Base-by-base conservation (phyloP, 2,329 filamentous ascomycete species). In the Sordariomycetes sp. region DNA sequence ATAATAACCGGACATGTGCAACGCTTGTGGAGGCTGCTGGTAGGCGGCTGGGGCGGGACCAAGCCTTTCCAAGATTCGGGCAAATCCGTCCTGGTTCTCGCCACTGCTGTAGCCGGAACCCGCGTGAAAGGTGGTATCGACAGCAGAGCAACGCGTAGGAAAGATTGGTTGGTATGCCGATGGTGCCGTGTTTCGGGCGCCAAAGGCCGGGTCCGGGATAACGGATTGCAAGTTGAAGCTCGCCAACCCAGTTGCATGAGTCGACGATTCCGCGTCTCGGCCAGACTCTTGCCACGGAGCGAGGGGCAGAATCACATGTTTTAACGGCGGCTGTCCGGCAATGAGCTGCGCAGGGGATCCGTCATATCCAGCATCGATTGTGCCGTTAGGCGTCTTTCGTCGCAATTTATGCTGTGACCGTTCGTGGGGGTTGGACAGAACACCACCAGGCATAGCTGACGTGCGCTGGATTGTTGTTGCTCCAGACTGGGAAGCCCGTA, bases 341-440 rank as follows among this genome's bases (percentile, higher is more conserved):
- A 80, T 83, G 65, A 87, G 83, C 66, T 90, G 87, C 24, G 86
- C 79, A 1, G 86, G 85, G 5, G 89, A 89, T 35, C 89, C 90
- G 77, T 97, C 92, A 67, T 96, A 97, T 12, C 90, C 91, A 58
- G 89, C 90, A 63, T 93, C 87, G 61, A 97, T 81, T 43, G 91
- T 96, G n/a, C 93, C 94, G 67, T 87, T 93, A 4, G 93, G 94
- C 10, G 93, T 97, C 72, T 97, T 97, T 63, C 93, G 84, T 63
- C 93, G 85, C 59, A 97, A 77, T 65, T 90, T 88, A 70, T 96
- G 86, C 70, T 96, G 90, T 58, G 72, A 69, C 58, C 72, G 70
- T 4, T 75, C 72, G 34, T 59, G 16, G n/a, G 35, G 12, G 24
- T 6, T 43, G 11, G 37, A 22, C 11, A 55, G 37, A 25, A 43